Evolutionary conservation across 257 asterid genomes (phyloP).

Genomic region (Avicennia marina): DNA sequence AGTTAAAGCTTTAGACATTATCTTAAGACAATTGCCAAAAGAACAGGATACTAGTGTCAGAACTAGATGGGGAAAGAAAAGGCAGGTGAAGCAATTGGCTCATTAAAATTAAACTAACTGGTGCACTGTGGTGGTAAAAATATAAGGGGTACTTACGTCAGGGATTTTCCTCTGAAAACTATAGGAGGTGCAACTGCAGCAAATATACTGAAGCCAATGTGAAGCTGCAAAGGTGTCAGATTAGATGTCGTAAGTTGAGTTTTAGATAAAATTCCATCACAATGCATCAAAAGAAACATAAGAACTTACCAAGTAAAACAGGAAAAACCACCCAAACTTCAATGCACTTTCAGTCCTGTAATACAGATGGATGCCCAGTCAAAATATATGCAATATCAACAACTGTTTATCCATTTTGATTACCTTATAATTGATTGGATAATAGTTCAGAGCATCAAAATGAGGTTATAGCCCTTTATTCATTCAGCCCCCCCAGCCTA

Average conservation of each 20-base stretch:
- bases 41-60: neutral
- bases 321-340: slow-evolving; percentile 90
- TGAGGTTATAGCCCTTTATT: neutral
- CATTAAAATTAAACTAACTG: neutral
- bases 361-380: slow-evolving; percentile 15
- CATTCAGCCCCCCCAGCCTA: neutral
- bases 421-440: neutral
- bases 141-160: slow-evolving; percentile 58
- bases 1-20: neutral
- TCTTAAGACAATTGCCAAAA: too few species aligned
- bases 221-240: slow-evolving; percentile 55
- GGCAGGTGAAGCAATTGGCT: neutral
- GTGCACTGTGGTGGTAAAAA: neutral
- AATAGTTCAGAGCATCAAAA: too few species aligned
- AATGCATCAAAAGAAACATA: neutral
- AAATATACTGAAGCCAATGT: slow-evolving; percentile 78
- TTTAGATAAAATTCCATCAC: neutral
- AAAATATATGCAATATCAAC: slow-evolving; percentile 9
- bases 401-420: neutral
- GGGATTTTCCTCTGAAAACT: slow-evolving; percentile 91
- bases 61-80: neutral
- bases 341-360: slow-evolving; percentile 89
- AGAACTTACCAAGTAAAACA: slow-evolving; percentile 64
- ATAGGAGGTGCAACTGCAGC: slow-evolving; percentile 98
- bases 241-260: slow-evolving; percentile 7